A percentile compares a stretch with the other conserved stretches of the same genome.
Evolutionary conservation across 495 filamentous ascomycete species (phyloP).

Genomic region (Bathelium albidoporum): DNA sequence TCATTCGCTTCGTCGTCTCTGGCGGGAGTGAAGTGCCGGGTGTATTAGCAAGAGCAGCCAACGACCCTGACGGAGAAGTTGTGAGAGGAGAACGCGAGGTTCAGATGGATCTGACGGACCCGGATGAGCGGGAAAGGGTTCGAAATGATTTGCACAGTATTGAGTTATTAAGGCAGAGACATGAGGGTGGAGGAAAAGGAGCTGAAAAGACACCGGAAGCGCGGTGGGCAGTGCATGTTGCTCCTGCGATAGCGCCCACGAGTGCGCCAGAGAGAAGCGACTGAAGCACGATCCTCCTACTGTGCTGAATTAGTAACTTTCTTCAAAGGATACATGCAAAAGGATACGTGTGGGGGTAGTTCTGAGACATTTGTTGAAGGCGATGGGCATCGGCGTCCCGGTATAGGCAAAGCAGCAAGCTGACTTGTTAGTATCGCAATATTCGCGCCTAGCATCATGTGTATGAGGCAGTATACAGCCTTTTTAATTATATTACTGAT

Average conservation of each 20-base stretch:
- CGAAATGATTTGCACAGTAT: background rate
- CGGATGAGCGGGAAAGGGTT: background rate
- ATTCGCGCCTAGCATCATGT: too few species aligned
- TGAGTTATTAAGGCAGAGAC: background rate
- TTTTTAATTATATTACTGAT: background rate
- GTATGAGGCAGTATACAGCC: too few species aligned
- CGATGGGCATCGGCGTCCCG: too few species aligned
- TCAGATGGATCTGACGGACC: background rate
- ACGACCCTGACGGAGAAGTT: background rate
- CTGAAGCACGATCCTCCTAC: too few species aligned
- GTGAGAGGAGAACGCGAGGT: background rate
- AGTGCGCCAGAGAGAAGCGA: background rate
- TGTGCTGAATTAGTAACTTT: too few species aligned
- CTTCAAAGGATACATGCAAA: background rate
- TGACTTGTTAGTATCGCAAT: too few species aligned
- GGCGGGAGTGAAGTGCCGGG: background rate
- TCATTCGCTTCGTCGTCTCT: constrained; percentile 11
- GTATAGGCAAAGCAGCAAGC: too few species aligned
- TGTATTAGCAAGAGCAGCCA: background rate
- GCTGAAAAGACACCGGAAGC: background rate
- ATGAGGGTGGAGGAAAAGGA: background rate
- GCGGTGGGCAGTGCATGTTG: background rate
- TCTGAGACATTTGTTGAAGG: too few species aligned
- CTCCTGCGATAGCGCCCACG: background rate
- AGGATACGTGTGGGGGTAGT: background rate